Evolutionary conservation across 2,329 filamentous ascomycete genomes (phyloP).

Genomic region (Pseudogymnoascus sp.): DNA sequence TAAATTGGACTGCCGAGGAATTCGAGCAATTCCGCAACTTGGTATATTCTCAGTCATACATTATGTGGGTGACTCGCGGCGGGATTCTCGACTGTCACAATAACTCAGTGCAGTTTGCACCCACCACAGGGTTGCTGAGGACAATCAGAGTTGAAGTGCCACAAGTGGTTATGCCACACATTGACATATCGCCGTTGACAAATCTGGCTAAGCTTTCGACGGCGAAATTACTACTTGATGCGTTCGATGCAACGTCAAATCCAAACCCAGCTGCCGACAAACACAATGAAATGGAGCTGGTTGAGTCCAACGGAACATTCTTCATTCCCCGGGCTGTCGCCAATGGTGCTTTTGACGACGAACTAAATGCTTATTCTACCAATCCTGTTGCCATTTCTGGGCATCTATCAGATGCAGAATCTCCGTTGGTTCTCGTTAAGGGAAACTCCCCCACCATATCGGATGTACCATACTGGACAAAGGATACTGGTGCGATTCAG

Average conservation of each 20-base stretch:
- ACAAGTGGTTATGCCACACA: constrained; percentile 11
- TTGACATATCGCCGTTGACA: constrained; percentile 13
- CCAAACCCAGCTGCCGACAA: background rate
- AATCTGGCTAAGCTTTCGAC: background rate
- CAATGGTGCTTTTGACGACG: constrained; percentile 7
- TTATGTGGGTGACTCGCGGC: constrained; percentile 42
- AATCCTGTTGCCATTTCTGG: background rate
- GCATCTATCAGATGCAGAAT: background rate
- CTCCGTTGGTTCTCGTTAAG: constrained; percentile 21
- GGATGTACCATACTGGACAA: constrained; percentile 12
- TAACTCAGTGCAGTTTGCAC: constrained; percentile 17
- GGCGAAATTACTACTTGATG: background rate
- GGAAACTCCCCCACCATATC: constrained; percentile 11
- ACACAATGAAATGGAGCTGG: constrained; percentile 12
- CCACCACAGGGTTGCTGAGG: constrained; percentile 17
- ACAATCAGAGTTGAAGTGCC: constrained; percentile 17
- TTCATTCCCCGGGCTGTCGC: constrained; percentile 12
- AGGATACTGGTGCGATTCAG: background rate
- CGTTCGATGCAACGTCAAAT: constrained; percentile 5
- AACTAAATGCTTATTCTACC: constrained; percentile 8
- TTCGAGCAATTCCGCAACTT: constrained; percentile 37
- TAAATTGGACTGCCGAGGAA: constrained; percentile 32
- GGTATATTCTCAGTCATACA: constrained; percentile 28
- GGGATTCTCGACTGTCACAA: constrained; percentile 26
- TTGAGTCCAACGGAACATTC: constrained; percentile 11